Conservation (phyloP, 192 early-diverging fungal genomes). For the Coemansia pectinata region DNA sequence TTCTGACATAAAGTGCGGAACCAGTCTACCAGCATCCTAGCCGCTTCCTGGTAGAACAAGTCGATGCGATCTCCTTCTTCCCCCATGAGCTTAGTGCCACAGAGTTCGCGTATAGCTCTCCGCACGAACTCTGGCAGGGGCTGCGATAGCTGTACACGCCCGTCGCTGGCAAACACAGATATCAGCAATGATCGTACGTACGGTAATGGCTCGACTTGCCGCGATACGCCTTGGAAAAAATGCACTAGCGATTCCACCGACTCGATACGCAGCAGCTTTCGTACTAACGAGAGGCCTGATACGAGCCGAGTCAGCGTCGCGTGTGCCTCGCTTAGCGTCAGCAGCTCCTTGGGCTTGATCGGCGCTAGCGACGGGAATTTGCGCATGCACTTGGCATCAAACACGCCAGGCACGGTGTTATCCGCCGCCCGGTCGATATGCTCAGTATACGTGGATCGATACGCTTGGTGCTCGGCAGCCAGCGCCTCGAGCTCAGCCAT, state of each 20-base stretch:
- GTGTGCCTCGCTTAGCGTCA: slow-evolving; percentile 8
- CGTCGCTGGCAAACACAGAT: slow-evolving; percentile 17
- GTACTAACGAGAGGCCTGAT: slow-evolving; percentile 13
- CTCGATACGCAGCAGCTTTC: slow-evolving; percentile 5
- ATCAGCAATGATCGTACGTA: slow-evolving; percentile 41
- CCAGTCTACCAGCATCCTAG: slow-evolving; percentile 33
- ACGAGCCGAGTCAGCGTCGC: slow-evolving; percentile 10
- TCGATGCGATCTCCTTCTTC: slow-evolving; percentile 1
- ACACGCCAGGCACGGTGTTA: slow-evolving; percentile 23
- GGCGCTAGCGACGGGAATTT: slow-evolving; percentile 36
- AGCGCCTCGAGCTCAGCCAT: slow-evolving; percentile 7
- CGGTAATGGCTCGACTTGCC: slow-evolving; percentile 9
- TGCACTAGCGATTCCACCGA: slow-evolving; percentile 30
- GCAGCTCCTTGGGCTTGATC: slow-evolving; percentile 34
- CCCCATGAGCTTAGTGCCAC: background rate
- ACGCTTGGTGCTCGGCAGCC: background rate
- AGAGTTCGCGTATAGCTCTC: slow-evolving; percentile 22
- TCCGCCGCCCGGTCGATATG: background rate
- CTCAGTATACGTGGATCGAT: background rate
- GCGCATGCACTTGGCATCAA: slow-evolving; percentile 50
- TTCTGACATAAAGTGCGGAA: slow-evolving; percentile 48
- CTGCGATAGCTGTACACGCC: slow-evolving; percentile 15
- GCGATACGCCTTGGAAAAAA: slow-evolving; percentile 17
- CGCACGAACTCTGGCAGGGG: slow-evolving; percentile 16
- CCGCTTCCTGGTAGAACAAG: slow-evolving; percentile 23